Base-by-base conservation (phyloP, 2,329 filamentous ascomycete genomes). In the Periconia sp. region DNA sequence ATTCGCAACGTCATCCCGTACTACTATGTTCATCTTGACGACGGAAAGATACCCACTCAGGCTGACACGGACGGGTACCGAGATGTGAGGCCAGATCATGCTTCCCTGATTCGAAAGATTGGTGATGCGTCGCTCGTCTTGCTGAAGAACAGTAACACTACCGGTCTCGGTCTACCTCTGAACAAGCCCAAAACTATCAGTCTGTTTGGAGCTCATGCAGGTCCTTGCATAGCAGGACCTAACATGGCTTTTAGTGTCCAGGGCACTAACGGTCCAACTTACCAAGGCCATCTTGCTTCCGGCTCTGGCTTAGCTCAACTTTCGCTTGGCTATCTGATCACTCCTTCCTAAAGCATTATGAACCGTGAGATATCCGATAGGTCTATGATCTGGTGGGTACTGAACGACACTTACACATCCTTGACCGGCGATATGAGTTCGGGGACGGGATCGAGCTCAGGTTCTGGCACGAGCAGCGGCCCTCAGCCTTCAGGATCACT, bases 131-230 rank as follows among this genome's bases (percentile, higher is more conserved):
- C 70, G 2, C 67, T 64, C 22, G 71, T 74, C 4, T 55, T 74
- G 6, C 52, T 80, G 12, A 80, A 80, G 63, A 83, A 84, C 41
- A 59, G 55, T 1, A 71, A 73, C 7, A 66, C 69, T 7, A 62
- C 76, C 2, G n/a, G n/a, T n/a, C n/a, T n/a, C n/a, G n/a, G n/a
- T n/a, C 69, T 84, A 1, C 81, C 81, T 0, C 63, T 88, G 6
- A 75, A 76, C 39, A 75, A 73, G 40, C 77, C 78, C 5, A 69
- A 65, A 33, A 73, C 71, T 22, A 73, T 80, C 33, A 72, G 69
- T 2, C 64, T 81, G 2, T 78, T 79, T 42, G 78, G 78, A 1
- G 76, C 77, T 40, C 74, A 76, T 50, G 75, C 76, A 22, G 68
- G 66, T 10, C 69, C 73, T 36, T 49, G 65, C 9, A 24, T 37